A percentile compares a stretch with the other conserved stretches of the same genome.
Conservation (phyloP, 495 filamentous ascomycete species). For the Penicillium salamii region DNA sequence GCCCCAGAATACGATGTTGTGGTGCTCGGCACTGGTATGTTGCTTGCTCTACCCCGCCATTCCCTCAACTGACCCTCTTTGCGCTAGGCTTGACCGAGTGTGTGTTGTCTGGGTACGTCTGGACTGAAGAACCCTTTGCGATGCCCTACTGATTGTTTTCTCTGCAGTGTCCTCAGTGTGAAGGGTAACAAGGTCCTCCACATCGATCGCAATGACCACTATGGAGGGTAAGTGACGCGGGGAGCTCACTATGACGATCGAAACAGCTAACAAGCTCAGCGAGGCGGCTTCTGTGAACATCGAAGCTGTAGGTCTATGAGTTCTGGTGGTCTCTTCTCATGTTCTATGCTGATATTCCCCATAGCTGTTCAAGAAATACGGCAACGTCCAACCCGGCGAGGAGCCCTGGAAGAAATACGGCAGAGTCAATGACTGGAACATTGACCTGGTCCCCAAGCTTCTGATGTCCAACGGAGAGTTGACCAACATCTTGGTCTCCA, state of each 20-base stretch:
- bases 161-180: slow-evolving; percentile 84
- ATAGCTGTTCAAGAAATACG: slow-evolving; percentile 93
- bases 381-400: slow-evolving; percentile 73
- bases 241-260: slow-evolving; percentile 13
- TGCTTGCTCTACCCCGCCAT: slow-evolving; percentile 44
- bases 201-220: slow-evolving; percentile 98
- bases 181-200: slow-evolving; percentile 99
- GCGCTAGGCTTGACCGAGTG: slow-evolving; percentile 96
- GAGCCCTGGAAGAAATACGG: slow-evolving; percentile 98
- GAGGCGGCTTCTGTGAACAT: slow-evolving; percentile 94
- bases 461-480: slow-evolving; percentile 98
- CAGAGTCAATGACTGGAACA: slow-evolving; percentile 97
- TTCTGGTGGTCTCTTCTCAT: neutral
- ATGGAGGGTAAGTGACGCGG: slow-evolving; percentile 75
- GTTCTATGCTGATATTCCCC: slow-evolving; percentile 13
- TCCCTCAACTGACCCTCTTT: slow-evolving; percentile 31
- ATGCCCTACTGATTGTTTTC: slow-evolving; percentile 1
- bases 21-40: slow-evolving; percentile 90
- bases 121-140: neutral
- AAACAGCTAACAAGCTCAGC: slow-evolving; percentile 44
- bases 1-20: slow-evolving; percentile 96
- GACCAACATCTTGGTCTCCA: slow-evolving; percentile 95
- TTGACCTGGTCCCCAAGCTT: slow-evolving; percentile 96
- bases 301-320: slow-evolving; percentile 62
- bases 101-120: slow-evolving; percentile 85